These are phyloP conservation scores for Saccharomyces pastorianus DNA, from an alignment of 1,139 yeast species.

Conservation along the genomic window DNA sequence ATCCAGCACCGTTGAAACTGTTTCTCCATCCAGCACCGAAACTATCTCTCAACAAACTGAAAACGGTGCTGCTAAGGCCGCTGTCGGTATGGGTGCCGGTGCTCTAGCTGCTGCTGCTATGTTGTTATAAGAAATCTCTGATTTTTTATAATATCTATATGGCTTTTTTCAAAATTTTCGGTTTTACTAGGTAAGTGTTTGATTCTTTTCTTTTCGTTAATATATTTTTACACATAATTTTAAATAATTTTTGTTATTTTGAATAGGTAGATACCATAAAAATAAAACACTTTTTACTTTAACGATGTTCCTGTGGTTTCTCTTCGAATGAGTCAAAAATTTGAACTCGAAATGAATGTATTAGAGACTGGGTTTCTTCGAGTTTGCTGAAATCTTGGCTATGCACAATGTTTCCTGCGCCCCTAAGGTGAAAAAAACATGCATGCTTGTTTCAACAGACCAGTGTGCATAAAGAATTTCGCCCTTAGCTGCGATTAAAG, in stretches of 20 bases:
- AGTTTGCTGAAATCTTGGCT: not conserved
- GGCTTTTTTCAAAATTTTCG: not conserved
- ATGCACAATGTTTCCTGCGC: not conserved
- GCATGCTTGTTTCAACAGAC: too few species aligned
- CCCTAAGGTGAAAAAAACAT: too few species aligned
- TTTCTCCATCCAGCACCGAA: not conserved
- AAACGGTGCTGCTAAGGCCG: conserved; percentile 15
- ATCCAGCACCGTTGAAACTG: not conserved
- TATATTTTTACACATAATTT: not conserved
- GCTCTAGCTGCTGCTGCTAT: conserved; percentile 15
- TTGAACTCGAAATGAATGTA: not conserved
- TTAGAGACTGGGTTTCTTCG: not conserved
- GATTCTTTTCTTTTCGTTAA: not conserved
- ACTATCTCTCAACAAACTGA: conserved; percentile 5
- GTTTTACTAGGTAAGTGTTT: not conserved
- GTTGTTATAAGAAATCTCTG: conserved; percentile 5
- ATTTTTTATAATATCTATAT: not conserved
- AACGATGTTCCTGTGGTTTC: not conserved
- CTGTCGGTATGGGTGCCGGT: conserved; percentile 17
- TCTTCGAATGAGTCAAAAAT: not conserved
- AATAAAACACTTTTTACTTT: not conserved
- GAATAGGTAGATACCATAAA: not conserved
- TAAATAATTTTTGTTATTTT: not conserved
- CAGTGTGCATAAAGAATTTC: too few species aligned
- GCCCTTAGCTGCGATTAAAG: too few species aligned